phyloP scores from a whole-genome alignment of 257 asterid species.

The Rubia yunnanensis region DNA sequence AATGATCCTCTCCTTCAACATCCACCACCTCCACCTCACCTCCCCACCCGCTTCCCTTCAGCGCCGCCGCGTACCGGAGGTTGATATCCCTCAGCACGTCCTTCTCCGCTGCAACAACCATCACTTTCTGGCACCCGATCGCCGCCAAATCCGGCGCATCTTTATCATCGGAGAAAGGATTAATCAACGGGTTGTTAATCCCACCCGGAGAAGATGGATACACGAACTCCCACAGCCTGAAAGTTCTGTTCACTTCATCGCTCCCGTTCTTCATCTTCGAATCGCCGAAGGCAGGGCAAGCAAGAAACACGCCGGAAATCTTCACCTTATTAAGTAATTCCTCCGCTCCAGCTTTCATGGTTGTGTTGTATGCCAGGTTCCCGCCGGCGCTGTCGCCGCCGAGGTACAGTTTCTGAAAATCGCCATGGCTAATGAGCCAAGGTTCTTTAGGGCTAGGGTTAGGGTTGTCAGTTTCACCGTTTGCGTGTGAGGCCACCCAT shows the following conservation, averaged over 20 bases:
- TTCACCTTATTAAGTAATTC: slow-evolving; percentile 15
- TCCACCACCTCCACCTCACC: slow-evolving; percentile 12
- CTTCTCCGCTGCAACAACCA: slow-evolving; percentile 15
- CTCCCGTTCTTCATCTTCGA: neutral
- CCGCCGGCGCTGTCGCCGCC: slow-evolving; percentile 37
- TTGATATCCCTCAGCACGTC: slow-evolving; percentile 9
- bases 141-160: slow-evolving; percentile 5
- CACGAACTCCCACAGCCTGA: neutral
- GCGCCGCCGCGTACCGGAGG: slow-evolving; percentile 11
- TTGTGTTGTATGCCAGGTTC: slow-evolving; percentile 17
- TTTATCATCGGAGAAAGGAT: slow-evolving; percentile 13
- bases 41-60: slow-evolving; percentile 17
- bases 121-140: slow-evolving; percentile 11
- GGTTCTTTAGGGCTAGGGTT: slow-evolving; percentile 4
- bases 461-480: neutral
- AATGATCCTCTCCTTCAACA: slow-evolving; percentile 22
- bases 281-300: slow-evolving; percentile 18
- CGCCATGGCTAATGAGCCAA: slow-evolving; percentile 31
- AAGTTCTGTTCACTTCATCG: neutral
- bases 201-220: slow-evolving; percentile 17
- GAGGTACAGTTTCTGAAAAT: slow-evolving; percentile 23
- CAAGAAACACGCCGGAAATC: slow-evolving; percentile 24
- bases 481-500: slow-evolving; percentile 23
- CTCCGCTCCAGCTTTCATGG: slow-evolving; percentile 12
- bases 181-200: slow-evolving; percentile 17